Percentiles rank a stretch among this genome's conserved stretches.
These are phyloP conservation scores for Mucor circinelloides DNA, from an alignment of 371 early-diverging fungal species.

Conservation along the genomic window DNA sequence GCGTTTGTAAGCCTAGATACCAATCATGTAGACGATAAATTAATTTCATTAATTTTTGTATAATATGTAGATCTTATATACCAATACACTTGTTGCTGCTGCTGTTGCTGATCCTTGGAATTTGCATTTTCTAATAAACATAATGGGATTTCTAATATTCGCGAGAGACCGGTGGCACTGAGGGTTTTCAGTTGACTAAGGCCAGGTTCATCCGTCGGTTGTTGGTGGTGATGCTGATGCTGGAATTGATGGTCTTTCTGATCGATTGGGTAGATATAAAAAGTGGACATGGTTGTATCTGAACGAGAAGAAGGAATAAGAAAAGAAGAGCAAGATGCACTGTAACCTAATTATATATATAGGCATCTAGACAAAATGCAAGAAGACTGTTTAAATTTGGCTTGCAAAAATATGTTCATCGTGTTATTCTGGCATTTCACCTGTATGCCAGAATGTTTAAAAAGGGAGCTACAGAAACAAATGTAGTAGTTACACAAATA, in stretches of 20 bases:
- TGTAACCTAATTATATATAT: background rate
- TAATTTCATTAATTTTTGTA: background rate
- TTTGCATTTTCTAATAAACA: constrained; percentile 10
- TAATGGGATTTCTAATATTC: constrained; percentile 21
- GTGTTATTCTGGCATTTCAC: background rate
- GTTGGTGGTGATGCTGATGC: background rate
- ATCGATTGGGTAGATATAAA: constrained; percentile 14
- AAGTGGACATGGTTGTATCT: constrained; percentile 14
- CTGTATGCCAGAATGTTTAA: background rate
- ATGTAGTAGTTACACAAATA: background rate
- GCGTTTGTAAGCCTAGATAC: background rate
- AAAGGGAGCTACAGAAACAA: background rate
- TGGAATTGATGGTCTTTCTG: background rate
- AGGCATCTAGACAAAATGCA: background rate
- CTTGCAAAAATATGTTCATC: background rate
- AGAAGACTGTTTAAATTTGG: background rate
- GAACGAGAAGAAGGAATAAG: background rate
- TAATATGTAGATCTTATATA: background rate
- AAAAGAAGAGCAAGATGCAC: background rate
- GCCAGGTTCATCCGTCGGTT: background rate
- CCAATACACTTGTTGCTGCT: constrained; percentile 7
- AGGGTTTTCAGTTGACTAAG: background rate
- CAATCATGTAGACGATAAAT: background rate
- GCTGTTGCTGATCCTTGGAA: background rate
- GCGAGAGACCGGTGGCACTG: constrained; percentile 8